phyloP scores from a whole-genome alignment of 2,329 filamentous ascomycete genomes.

The Paecilomyces dactylethromorphus region DNA sequence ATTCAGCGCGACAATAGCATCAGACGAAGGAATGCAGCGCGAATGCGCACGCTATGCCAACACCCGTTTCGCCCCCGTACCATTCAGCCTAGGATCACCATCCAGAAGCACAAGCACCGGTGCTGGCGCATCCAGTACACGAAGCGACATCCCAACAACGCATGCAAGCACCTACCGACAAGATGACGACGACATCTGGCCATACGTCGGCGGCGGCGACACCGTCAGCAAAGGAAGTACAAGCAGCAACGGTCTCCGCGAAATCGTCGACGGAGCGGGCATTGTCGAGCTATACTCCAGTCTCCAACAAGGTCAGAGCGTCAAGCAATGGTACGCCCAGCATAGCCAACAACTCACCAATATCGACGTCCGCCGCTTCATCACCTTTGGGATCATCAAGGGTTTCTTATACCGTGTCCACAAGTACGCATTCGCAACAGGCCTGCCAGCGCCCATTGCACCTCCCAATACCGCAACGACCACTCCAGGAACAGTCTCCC shows the following conservation, averaged over 20 bases:
- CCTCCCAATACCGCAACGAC: slow-evolving; percentile 12
- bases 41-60: slow-evolving; percentile 85
- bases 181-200: slow-evolving; percentile 37
- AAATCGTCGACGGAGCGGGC: slow-evolving; percentile 35
- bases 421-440: slow-evolving; percentile 66
- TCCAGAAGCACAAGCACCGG: neutral
- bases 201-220: slow-evolving; percentile 26
- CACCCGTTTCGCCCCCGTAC: slow-evolving; percentile 36
- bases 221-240: slow-evolving; percentile 5
- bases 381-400: slow-evolving; percentile 95
- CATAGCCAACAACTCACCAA: slow-evolving; percentile 66
- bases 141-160: slow-evolving; percentile 14
- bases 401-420: slow-evolving; percentile 88
- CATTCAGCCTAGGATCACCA: slow-evolving; percentile 5
- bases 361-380: slow-evolving; percentile 82
- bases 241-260: slow-evolving; percentile 3
- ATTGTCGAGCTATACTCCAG: slow-evolving; percentile 79
- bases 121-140: slow-evolving; percentile 8
- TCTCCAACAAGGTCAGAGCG: slow-evolving; percentile 74
- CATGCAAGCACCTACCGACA: slow-evolving; percentile 13
- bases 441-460: slow-evolving; percentile 19
- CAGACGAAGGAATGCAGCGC: slow-evolving; percentile 70
- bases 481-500: slow-evolving; percentile 4
- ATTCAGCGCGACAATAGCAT: slow-evolving; percentile 67
- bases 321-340: slow-evolving; percentile 78